Percentiles rank a stretch among this genome's conserved stretches.
Evolutionary conservation across 1,284 basidiomycete species (phyloP).

Genomic region (Gymnopus androsaceus): DNA sequence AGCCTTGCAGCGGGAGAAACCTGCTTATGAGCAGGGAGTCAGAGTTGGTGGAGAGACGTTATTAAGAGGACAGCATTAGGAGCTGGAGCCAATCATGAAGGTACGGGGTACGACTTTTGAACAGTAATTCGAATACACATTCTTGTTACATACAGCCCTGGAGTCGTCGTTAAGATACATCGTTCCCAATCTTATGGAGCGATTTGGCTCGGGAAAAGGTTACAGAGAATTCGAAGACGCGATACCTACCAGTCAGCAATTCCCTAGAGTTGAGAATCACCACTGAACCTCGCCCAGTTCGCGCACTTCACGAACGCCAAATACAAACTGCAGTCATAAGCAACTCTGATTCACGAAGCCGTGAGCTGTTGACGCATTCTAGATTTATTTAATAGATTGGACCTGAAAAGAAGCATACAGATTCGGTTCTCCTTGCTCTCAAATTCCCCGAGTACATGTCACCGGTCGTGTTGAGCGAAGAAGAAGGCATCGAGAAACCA

Average conservation of each 20-base stretch:
- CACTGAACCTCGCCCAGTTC: constrained; percentile 40
- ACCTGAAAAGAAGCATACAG: constrained; percentile 31
- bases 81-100: constrained; percentile 61
- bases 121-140: too few species aligned
- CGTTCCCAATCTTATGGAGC: constrained; percentile 55
- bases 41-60: constrained; percentile 73
- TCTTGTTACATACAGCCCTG: constrained; percentile 55
- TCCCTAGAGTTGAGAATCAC: neutral
- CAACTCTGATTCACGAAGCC: constrained; percentile 70
- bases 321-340: constrained; percentile 63
- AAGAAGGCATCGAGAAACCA: constrained; percentile 70
- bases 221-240: constrained; percentile 69
- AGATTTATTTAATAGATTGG: neutral
- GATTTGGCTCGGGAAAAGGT: constrained; percentile 70
- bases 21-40: constrained; percentile 51
- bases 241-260: constrained; percentile 46
- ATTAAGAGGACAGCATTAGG: constrained; percentile 70
- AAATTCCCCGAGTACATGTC: constrained; percentile 48
- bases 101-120: constrained; percentile 40
- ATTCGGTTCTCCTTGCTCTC: constrained; percentile 60
- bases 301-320: constrained; percentile 40
- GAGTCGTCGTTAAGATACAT: constrained; percentile 52
- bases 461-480: constrained; percentile 64
- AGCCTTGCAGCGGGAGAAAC: constrained; percentile 58
- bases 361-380: constrained; percentile 41